A percentile compares a stretch with the other conserved stretches of the same genome.
Evolutionary conservation across 371 early-diverging fungal species (phyloP).

Genomic region (Homolaphlyctis polyrhiza): DNA sequence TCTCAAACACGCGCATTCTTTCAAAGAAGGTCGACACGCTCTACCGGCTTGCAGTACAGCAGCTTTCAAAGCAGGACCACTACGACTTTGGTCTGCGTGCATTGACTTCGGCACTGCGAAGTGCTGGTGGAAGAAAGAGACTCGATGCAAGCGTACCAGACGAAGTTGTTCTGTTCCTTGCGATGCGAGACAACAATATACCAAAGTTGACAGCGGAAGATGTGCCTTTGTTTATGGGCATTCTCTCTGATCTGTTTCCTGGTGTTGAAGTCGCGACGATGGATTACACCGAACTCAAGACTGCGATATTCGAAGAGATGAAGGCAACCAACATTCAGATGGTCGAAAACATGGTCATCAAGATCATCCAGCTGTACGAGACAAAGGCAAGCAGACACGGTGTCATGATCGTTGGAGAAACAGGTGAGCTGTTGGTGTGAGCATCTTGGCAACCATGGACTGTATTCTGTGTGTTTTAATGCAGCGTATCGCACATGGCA

Average conservation of each 20-base stretch:
- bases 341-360: constrained; percentile 27
- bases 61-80: constrained; percentile 54
- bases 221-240: constrained; percentile 44
- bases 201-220: constrained; percentile 53
- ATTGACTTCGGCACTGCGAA: constrained; percentile 40
- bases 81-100: constrained; percentile 57
- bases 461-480: too few species aligned
- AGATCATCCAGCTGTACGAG: constrained; percentile 50
- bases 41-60: constrained; percentile 46
- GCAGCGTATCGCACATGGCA: too few species aligned
- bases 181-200: constrained; percentile 47
- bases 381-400: constrained; percentile 47
- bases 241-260: constrained; percentile 51
- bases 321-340: constrained; percentile 32
- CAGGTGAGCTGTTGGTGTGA: too few species aligned
- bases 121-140: constrained; percentile 40
- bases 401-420: constrained; percentile 47
- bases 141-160: constrained; percentile 34
- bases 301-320: constrained; percentile 38
- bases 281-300: constrained; percentile 39
- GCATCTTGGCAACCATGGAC: too few species aligned
- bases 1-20: constrained; percentile 44
- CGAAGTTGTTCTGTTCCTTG: constrained; percentile 37
- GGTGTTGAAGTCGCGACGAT: constrained; percentile 37
- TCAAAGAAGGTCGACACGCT: constrained; percentile 53